Base-by-base conservation (phyloP, 306 rosid species). In the Ceratonia siliqua region DNA sequence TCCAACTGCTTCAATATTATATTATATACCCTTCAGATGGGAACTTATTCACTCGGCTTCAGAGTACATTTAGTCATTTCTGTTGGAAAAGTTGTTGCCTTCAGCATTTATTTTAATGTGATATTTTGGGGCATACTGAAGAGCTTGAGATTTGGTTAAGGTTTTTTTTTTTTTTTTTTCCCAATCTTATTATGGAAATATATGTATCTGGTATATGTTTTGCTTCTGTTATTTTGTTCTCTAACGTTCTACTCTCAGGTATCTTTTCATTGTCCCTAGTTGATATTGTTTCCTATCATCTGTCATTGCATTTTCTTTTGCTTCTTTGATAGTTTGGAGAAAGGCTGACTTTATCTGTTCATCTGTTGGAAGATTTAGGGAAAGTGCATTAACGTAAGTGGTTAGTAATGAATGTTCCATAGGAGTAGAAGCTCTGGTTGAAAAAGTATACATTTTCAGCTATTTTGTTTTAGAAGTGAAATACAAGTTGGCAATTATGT, bases 141-240 rank as follows among this genome's bases (percentile, higher is more conserved):
- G 33, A 79, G 38, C 24, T 55, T n/a, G 53, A 8, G 52, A 21
- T 71, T 48, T 20, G 53, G 67, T 9, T 55, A 53, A 13, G 6
- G 32, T 15, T 17, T 71, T 63, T 58, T 32, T 1, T 28, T 28
- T 28, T 28, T 28, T 1, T 1, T 28, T 50, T 18, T 53, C 5
- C 32, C n/a, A n/a, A n/a, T 63, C 58, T 33, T 72, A 25, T 61
- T 59, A 33, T 43, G 4, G 18, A 59, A 61, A 11, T 20, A 33
- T 27, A 6, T 53, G 59, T 57, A 27, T 66, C 42, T 7, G 59
- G 45, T 38, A 36, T 33, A 15, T 57, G 45, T 65, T 10, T 67
- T 38, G 72, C 58, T 74, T 36, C 70, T 45, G 25, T 35, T 68
- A 20, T 68, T 74, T 64, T 68, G 11, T 73, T 10, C 58, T 48